These are phyloP conservation scores for Kluyveromyces wickerhamii DNA, from an alignment of 805 yeast species.

Conservation along the genomic window DNA sequence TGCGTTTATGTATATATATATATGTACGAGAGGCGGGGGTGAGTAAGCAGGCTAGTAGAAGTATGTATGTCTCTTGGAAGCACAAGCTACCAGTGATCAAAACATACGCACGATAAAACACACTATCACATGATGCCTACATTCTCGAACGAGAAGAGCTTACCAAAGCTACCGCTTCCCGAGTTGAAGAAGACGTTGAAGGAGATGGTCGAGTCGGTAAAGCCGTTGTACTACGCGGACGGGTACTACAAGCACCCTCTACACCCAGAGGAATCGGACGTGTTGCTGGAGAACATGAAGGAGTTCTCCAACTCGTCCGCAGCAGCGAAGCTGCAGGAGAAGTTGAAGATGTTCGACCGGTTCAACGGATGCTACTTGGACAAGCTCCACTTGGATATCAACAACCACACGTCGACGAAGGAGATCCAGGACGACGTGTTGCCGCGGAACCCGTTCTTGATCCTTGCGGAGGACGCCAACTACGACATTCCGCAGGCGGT, in stretches of 20 bases:
- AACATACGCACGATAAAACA: too few relatives aligned
- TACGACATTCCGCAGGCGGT: conserved; percentile 56
- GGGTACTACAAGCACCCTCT: conserved; percentile 35
- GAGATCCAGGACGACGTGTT: conserved; percentile 57
- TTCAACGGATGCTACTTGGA: conserved; percentile 47
- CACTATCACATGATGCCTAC: too few relatives aligned
- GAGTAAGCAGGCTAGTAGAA: too few relatives aligned
- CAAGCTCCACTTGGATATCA: conserved; percentile 35
- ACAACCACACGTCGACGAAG: conserved; percentile 43
- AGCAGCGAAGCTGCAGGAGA: conserved; percentile 43
- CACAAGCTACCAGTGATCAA: too few relatives aligned
- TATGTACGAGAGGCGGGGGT: too few relatives aligned
- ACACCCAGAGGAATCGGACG: conserved; percentile 21
- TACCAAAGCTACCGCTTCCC: conserved; percentile 63
- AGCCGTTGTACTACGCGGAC: conserved; percentile 49
- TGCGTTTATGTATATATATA: too few relatives aligned
- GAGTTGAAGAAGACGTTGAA: conserved; percentile 39
- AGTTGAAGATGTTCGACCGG: conserved; percentile 40
- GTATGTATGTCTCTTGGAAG: too few relatives aligned
- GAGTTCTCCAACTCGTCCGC: conserved; percentile 38
- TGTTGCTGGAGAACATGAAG: conserved; percentile 37
- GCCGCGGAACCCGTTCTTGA: conserved; percentile 72
- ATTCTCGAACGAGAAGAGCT: conserved; percentile 15
- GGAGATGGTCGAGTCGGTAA: conserved; percentile 47
- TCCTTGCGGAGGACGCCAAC: conserved; percentile 68